phyloP scores from a whole-genome alignment of 2,329 filamentous ascomycete genomes.

The Talaromyces sp. region DNA sequence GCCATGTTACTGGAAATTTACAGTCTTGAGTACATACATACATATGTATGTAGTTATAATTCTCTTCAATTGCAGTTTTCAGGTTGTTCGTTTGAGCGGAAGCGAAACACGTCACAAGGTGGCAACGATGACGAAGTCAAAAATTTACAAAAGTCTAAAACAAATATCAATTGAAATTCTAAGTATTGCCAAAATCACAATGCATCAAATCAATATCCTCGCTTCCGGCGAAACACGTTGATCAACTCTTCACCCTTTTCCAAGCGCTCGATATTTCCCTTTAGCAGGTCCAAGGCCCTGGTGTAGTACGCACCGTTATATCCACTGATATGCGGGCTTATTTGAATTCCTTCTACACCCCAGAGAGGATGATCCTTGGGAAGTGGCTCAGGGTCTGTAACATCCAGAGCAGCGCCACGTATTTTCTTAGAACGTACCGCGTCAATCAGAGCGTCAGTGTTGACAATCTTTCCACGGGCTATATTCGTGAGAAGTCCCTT shows the following conservation, averaged over 20 bases:
- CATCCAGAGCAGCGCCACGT: conserved; percentile 67
- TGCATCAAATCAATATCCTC: conserved; percentile 50
- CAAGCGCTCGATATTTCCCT: conserved; percentile 50
- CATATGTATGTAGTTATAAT: neutral
- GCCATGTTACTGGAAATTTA: neutral
- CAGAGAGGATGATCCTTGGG: conserved; percentile 64
- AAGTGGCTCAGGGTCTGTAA: conserved; percentile 74
- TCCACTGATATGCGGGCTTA: conserved; percentile 63
- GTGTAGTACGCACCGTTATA: conserved; percentile 50
- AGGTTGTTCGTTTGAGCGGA: neutral
- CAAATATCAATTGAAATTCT: neutral
- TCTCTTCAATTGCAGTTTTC: neutral
- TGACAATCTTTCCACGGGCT: conserved; percentile 58
- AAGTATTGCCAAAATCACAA: neutral
- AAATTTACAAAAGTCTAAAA: neutral
- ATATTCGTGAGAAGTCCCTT: conserved; percentile 66
- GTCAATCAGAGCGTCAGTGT: conserved; percentile 57
- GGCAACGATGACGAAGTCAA: neutral
- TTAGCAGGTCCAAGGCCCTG: conserved; percentile 54
- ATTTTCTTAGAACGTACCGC: conserved; percentile 53
- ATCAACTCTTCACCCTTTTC: conserved; percentile 49
- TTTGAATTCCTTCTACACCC: conserved; percentile 62
- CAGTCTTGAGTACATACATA: neutral
- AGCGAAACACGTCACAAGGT: neutral
- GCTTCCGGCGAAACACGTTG: conserved; percentile 57